Evolutionary conservation across 2,329 filamentous ascomycete genomes (phyloP).

Genomic region (Diplodia seriata): DNA sequence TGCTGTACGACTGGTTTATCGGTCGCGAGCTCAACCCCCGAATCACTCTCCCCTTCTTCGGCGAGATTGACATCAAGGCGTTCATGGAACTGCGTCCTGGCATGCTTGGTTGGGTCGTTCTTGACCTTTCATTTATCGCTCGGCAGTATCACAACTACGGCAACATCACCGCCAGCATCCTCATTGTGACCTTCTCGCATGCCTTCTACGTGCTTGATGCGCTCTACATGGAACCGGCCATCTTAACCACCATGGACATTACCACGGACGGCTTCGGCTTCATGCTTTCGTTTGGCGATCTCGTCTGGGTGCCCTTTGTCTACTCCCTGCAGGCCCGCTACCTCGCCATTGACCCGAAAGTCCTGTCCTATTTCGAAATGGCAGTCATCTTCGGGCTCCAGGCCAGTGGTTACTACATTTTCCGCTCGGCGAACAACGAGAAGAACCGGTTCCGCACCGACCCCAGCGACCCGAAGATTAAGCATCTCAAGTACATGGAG

Average conservation of each 20-base stretch:
- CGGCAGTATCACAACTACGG: slow-evolving; percentile 88
- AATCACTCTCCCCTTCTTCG: slow-evolving; percentile 76
- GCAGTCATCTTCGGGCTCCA: slow-evolving; percentile 71
- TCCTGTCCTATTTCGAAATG: slow-evolving; percentile 74
- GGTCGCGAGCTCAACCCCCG: slow-evolving; percentile 94
- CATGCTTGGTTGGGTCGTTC: slow-evolving; percentile 84
- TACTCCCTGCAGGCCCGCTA: slow-evolving; percentile 88
- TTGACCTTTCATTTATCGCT: slow-evolving; percentile 83
- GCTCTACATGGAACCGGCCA: slow-evolving; percentile 84
- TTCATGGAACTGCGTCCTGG: slow-evolving; percentile 93
- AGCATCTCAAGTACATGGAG: slow-evolving; percentile 83
- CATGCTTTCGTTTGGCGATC: slow-evolving; percentile 92
- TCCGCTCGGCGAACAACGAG: slow-evolving; percentile 91
- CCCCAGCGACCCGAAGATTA: slow-evolving; percentile 78
- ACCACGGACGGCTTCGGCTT: slow-evolving; percentile 92
- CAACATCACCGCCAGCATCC: slow-evolving; percentile 82
- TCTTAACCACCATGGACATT: slow-evolving; percentile 93
- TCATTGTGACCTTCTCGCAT: slow-evolving; percentile 80
- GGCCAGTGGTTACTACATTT: slow-evolving; percentile 81
- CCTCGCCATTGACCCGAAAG: slow-evolving; percentile 78
- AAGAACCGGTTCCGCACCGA: slow-evolving; percentile 94
- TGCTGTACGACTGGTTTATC: slow-evolving; percentile 96
- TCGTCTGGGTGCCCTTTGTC: slow-evolving; percentile 90
- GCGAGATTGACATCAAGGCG: slow-evolving; percentile 87
- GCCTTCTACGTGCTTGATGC: slow-evolving; percentile 83